Evolutionary conservation across 2,329 filamentous ascomycete species (phyloP), one percentile per base, ranked within the genome.

Genomic region (Chrysosphaeria jannelii): DNA sequence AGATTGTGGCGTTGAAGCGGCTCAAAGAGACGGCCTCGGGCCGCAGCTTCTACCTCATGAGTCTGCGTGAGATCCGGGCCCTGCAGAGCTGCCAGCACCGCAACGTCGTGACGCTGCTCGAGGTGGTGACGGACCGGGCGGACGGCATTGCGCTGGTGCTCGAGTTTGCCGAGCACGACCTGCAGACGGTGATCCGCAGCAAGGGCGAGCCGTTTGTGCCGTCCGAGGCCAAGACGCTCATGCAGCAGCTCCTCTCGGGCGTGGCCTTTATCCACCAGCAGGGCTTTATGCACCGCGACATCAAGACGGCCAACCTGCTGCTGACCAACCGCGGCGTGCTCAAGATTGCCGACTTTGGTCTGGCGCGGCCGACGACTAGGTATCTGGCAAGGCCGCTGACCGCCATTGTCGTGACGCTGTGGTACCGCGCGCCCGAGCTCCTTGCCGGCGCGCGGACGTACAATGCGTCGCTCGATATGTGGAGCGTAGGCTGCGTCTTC

Each of bases 301-400:
- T 90, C 36, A 90, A 90, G 45, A 88, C 78, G 4, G 81, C 72
- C 23, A 90, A 90, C 38, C 64, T 97, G 22, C 64, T 97, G 22
- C 69, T 97, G 46, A 88, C 76, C 50, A 93, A 93, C 49, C 72
- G 78, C 21, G 85, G 85, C 21, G 67, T 72, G 41, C 67, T 97
- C 43, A 91, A 91, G 45, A 68, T 97, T 31, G 85, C 85, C 29
- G 85, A 97, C 45, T 97, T 97, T 39, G 85, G 85, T 42, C 91
- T 97, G 76, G 81, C 85, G 4, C 62, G 85, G 14, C 85, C 85
- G 46, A 71, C 72, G 26, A 71, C 71, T 23, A 64, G 75, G 34
- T 8, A 18, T 15, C 8, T 8, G 14, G 6, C 12, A 2, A n/a
- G n/a, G n/a, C 69, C 71, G 30, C 56, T 93, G 29, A 93, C 85